These are phyloP conservation scores for Saccharomycopsis javanensis DNA, from an alignment of 805 yeast genomes.

Conservation along the genomic window DNA sequence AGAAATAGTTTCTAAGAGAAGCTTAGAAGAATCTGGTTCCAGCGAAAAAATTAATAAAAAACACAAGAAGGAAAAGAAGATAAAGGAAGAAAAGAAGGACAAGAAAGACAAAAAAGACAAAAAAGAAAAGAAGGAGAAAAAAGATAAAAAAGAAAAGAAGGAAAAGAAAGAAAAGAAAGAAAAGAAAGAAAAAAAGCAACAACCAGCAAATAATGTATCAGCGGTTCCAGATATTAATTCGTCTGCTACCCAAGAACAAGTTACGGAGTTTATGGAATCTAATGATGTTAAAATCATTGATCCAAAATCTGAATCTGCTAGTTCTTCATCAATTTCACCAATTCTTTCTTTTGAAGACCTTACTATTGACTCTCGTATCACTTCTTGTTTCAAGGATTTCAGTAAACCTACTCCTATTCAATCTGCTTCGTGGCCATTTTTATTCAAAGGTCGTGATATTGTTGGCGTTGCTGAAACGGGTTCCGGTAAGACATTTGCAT, in stretches of 20 bases:
- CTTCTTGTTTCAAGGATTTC: constrained; percentile 55
- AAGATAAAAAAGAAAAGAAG: constrained; percentile 25
- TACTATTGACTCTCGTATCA: constrained; percentile 45
- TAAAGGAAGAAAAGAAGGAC: constrained; percentile 25
- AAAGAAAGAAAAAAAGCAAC: constrained; percentile 32
- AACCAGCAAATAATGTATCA: constrained; percentile 25
- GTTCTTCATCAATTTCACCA: constrained; percentile 41
- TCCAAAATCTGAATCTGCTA: constrained; percentile 32
- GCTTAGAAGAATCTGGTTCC: not conserved
- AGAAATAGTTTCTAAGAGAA: not conserved
- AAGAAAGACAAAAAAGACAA: constrained; percentile 21
- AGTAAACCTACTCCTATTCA: constrained; percentile 95
- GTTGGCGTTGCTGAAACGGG: constrained; percentile 98
- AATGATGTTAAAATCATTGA: constrained; percentile 80
- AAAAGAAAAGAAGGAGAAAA: constrained; percentile 26
- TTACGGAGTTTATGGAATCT: constrained; percentile 50
- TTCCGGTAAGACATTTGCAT: constrained; percentile 94
- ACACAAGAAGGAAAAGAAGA: constrained; percentile 28
- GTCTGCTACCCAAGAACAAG: constrained; percentile 40
- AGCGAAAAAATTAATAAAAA: constrained; percentile 9
- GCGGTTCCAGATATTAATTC: constrained; percentile 26
- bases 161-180: constrained; percentile 28
- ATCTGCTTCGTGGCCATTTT: constrained; percentile 88
- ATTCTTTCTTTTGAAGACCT: constrained; percentile 58
- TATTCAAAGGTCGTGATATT: constrained; percentile 70